These are phyloP conservation scores for Umbilicus rupestris DNA, from an alignment of 164 flowering plant genomes.

Conservation along the genomic window DNA sequence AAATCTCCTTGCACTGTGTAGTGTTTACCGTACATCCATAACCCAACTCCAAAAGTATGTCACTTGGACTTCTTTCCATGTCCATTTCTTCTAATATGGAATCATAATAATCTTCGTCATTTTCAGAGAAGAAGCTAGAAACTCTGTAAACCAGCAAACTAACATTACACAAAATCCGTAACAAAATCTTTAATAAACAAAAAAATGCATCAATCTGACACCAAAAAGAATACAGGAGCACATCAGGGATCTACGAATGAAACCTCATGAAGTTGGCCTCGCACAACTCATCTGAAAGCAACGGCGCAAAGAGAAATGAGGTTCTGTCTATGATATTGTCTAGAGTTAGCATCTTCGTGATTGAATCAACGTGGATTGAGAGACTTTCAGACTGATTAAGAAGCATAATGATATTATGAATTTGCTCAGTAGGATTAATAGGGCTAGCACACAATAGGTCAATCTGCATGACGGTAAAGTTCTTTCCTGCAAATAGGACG, in stretches of 20 bases:
- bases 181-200: background rate
- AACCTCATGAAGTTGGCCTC: constrained; percentile 54
- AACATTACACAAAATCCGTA: constrained; percentile 44
- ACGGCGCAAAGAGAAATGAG: constrained; percentile 44
- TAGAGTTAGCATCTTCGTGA: constrained; percentile 44
- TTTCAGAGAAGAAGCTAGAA: constrained; percentile 39
- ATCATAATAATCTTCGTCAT: constrained; percentile 58
- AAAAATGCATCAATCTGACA: background rate
- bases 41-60: constrained; percentile 74
- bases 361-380: constrained; percentile 64
- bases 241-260: background rate
- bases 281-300: constrained; percentile 43
- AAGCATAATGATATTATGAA: constrained; percentile 63
- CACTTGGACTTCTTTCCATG: constrained; percentile 73
- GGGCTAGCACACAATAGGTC: constrained; percentile 48
- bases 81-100: constrained; percentile 76
- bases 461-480: constrained; percentile 62
- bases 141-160: constrained; percentile 60
- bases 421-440: constrained; percentile 44
- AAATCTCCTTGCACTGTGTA: constrained; percentile 64
- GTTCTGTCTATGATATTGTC: constrained; percentile 37
- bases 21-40: constrained; percentile 76
- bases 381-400: constrained; percentile 66
- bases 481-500: constrained; percentile 47
- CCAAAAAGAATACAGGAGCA: background rate